phyloP scores from a whole-genome alignment of 306 rosid genomes.

The Medicago ruthenica region DNA sequence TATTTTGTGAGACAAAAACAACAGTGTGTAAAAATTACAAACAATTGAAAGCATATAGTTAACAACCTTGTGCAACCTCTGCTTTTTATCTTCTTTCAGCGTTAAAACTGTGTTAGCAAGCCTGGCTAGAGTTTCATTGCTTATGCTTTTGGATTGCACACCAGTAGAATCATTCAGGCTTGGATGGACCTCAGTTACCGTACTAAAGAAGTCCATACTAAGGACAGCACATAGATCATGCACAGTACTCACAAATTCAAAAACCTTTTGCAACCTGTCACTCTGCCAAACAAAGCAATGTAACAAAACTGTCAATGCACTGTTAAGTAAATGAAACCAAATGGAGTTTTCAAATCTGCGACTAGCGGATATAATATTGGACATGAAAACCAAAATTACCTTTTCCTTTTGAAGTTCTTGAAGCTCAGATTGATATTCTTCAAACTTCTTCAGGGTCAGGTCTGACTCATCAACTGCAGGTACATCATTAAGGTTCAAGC shows the following conservation, averaged over 20 bases:
- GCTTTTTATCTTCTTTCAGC: conserved; percentile 77
- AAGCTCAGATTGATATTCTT: conserved; percentile 87
- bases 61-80: conserved; percentile 75
- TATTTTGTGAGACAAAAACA: conserved; percentile 18
- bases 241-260: conserved; percentile 86
- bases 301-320: conserved; percentile 37
- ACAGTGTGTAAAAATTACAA: conserved; percentile 15
- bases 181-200: conserved; percentile 97
- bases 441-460: conserved; percentile 83
- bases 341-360: conserved; percentile 23
- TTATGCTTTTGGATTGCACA: conserved; percentile 93
- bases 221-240: conserved; percentile 98
- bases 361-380: conserved; percentile 33
- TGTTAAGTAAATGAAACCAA: conserved; percentile 28
- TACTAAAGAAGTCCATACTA: conserved; percentile 92
- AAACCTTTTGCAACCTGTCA: conserved; percentile 87
- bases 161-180: conserved; percentile 91
- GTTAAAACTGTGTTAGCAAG: conserved; percentile 80
- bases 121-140: conserved; percentile 87
- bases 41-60: conserved; percentile 19
- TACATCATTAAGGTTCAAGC: conserved; percentile 57
- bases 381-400: conserved; percentile 54
- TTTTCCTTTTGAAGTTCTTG: conserved; percentile 98
- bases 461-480: conserved; percentile 80
- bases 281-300: conserved; percentile 63